These are phyloP conservation scores for Trichosporon sp. DNA, from an alignment of 1,284 basidiomycete species.

Conservation along the genomic window DNA sequence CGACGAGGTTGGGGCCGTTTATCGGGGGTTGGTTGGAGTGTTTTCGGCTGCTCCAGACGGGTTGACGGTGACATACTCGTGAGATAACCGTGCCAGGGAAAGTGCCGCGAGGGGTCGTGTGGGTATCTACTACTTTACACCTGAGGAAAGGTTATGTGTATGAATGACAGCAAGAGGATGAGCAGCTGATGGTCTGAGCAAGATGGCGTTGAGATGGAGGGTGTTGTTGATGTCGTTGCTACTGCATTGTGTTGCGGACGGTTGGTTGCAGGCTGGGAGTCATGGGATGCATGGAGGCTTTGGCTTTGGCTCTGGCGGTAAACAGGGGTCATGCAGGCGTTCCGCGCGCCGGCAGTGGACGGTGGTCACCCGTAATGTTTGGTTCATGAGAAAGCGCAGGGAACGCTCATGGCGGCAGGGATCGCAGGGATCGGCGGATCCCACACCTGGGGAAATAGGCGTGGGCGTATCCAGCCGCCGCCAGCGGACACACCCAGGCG, in stretches of 20 bases:
- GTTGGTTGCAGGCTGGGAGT: neutral
- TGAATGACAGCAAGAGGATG: neutral
- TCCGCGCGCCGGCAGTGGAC: neutral
- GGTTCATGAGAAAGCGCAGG: slow-evolving; percentile 16
- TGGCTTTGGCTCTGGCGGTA: neutral
- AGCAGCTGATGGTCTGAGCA: neutral
- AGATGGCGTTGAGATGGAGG: neutral
- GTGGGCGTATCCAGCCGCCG: neutral
- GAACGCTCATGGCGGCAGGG: neutral
- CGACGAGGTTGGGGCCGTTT: neutral
- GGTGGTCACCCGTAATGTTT: slow-evolving; percentile 17
- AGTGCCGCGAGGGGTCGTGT: neutral
- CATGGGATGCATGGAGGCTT: slow-evolving; percentile 5
- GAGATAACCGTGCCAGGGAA: neutral
- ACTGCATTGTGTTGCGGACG: neutral
- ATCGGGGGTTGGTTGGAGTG: neutral
- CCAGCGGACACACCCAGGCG: neutral
- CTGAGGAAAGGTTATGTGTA: neutral
- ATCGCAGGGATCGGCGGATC: neutral
- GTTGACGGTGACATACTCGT: slow-evolving; percentile 12
- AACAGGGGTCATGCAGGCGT: neutral
- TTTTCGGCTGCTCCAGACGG: neutral
- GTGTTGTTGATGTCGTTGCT: neutral
- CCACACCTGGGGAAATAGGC: slow-evolving; percentile 1
- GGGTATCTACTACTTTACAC: neutral